A percentile compares a stretch with the other conserved stretches of the same genome.
Conservation (phyloP, 2,329 filamentous ascomycete genomes). For the Clarireedia paspali region DNA sequence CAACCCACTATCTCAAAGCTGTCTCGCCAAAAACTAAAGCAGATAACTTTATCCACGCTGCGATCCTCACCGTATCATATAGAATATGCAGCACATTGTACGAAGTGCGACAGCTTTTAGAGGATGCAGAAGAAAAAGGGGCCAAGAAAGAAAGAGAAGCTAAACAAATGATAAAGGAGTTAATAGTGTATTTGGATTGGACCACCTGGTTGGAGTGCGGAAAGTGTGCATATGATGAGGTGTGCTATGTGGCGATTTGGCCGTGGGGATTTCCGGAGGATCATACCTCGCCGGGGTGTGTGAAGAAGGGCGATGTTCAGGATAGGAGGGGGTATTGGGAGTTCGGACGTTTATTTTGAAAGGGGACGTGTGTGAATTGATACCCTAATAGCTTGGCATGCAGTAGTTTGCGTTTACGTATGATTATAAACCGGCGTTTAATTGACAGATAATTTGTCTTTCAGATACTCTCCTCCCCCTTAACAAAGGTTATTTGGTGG, state of each 20-base stretch:
- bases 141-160: not conserved
- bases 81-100: constrained; percentile 34
- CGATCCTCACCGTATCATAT: constrained; percentile 33
- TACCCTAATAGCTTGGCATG: too few species aligned
- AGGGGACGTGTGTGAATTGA: not conserved
- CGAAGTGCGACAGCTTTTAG: constrained; percentile 15
- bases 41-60: constrained; percentile 39
- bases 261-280: constrained; percentile 48
- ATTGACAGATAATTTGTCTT: too few species aligned
- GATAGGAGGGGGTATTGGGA: constrained; percentile 5
- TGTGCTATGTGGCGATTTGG: constrained; percentile 57
- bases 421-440: too few species aligned
- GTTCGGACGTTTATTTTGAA: not conserved
- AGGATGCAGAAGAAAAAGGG: not conserved
- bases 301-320: constrained; percentile 16
- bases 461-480: too few species aligned
- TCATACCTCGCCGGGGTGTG: constrained; percentile 41
- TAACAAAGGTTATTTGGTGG: too few species aligned
- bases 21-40: constrained; percentile 31
- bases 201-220: constrained; percentile 49
- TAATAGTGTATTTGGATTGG: constrained; percentile 35
- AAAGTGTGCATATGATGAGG: constrained; percentile 43
- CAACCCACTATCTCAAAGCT: constrained; percentile 36
- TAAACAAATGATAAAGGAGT: not conserved
- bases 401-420: too few species aligned